Conservation (phyloP, 2,329 filamentous ascomycete genomes). For the Venturia carpophila region DNA sequence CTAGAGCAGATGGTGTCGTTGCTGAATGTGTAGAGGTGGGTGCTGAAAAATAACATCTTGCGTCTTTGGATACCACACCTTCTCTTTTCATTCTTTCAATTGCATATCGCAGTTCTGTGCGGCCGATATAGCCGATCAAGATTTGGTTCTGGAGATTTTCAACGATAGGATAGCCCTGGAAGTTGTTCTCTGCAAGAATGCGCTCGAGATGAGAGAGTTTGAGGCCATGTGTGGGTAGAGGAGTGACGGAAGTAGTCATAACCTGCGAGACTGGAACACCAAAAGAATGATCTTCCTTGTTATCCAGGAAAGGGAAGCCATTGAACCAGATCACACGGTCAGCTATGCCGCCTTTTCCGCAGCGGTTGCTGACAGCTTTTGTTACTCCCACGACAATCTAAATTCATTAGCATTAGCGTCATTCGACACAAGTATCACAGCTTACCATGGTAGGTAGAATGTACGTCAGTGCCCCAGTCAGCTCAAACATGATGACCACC, state of each 20-base stretch:
- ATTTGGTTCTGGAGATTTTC: constrained; percentile 63
- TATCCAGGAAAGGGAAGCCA: constrained; percentile 92
- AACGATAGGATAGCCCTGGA: constrained; percentile 88
- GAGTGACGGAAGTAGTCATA: constrained; percentile 72
- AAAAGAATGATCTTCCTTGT: constrained; percentile 95
- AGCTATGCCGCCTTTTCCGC: constrained; percentile 93
- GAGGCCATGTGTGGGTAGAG: constrained; percentile 66
- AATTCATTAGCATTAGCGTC: neutral
- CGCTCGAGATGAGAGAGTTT: constrained; percentile 69
- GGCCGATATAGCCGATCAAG: constrained; percentile 84
- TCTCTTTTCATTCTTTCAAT: constrained; percentile 71
- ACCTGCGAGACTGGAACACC: constrained; percentile 86
- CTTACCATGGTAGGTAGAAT: constrained; percentile 87
- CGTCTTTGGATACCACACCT: constrained; percentile 54
- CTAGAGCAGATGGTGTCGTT: constrained; percentile 22
- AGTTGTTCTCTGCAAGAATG: constrained; percentile 68
- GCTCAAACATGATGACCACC: constrained; percentile 98
- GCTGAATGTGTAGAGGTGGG: constrained; percentile 12
- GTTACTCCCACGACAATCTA: constrained; percentile 91
- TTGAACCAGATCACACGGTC: constrained; percentile 99
- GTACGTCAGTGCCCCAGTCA: constrained; percentile 91
- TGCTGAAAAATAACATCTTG: constrained; percentile 66
- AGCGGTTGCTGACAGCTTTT: constrained; percentile 82
- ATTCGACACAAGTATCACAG: neutral
- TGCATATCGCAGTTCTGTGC: constrained; percentile 85